Evolutionary conservation across 495 filamentous ascomycete species (phyloP), one percentile per base, ranked within the genome.

Genomic region (Tuber calosporum): DNA sequence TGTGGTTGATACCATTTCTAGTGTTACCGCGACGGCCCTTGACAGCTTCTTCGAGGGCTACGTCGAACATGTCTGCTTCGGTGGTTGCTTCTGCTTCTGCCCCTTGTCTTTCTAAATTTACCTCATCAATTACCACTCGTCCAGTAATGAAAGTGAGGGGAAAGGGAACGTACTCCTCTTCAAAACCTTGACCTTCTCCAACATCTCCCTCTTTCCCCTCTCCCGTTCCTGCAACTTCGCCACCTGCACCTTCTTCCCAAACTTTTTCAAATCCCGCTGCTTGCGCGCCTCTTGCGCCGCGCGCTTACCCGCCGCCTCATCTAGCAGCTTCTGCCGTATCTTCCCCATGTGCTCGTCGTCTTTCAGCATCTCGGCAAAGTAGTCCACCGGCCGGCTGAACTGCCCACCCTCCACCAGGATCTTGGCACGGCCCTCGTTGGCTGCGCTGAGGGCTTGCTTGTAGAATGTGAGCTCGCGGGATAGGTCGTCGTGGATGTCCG

Each of bases 301-400:
- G 87, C 97, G 97, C 87, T 95, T 97, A 69, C 86, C 84, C 41
- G 94, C 92, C 15, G 94, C 95, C 82, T 94, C 93, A 76, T 97
- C 94, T 74, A 94, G 87, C 80, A 98, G 85, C 87, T 96, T 97
- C 82, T 89, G 88, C 87, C 95, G 96, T 83, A 99, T 92, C 85
- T 90, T 91, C 79, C 91, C 90, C 95, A 99, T 99, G 82, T 96
- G 96, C 85, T 96, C 94, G 84, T 99, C 96, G 80, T 89, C 92
- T 87, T 97, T 97, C 74, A 97, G 88, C 92, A 97, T 99, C 86
- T 99, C 95, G 38, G 95, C 95, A 79, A 99, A 98, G 85, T 96
- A 99, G 83, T 99, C 95, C 42, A 86, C 88, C 11, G 95, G 95
- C 6, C 95, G 88, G 7, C 92, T 90, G 84, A 98, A 98, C 11